phyloP scores from a whole-genome alignment of 2,329 filamentous ascomycete genomes.

The Aspergillus caelatus region DNA sequence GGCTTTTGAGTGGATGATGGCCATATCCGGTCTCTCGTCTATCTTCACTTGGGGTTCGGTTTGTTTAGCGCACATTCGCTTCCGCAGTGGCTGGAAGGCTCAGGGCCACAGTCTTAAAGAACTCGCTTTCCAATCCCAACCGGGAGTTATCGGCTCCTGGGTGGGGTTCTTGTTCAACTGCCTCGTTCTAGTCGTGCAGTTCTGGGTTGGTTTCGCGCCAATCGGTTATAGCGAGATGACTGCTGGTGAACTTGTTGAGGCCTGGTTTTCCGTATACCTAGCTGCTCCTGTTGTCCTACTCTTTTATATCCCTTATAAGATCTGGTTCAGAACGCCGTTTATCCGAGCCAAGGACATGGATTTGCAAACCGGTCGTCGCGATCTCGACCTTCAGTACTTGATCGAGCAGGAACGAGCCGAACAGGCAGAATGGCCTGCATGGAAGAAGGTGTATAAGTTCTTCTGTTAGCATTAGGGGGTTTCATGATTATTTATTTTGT shows the following conservation, averaged over 20 bases:
- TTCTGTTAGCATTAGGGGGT: slow-evolving; percentile 61
- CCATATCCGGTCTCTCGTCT: slow-evolving; percentile 71
- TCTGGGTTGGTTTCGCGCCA: slow-evolving; percentile 84
- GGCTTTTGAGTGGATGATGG: slow-evolving; percentile 79
- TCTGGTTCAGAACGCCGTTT: slow-evolving; percentile 70
- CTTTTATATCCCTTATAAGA: slow-evolving; percentile 74
- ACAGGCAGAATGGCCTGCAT: slow-evolving; percentile 68
- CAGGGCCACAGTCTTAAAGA: slow-evolving; percentile 73
- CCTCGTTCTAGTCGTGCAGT: slow-evolving; percentile 78
- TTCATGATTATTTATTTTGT: slow-evolving; percentile 8
- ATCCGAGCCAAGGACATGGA: slow-evolving; percentile 78
- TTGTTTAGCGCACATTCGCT: slow-evolving; percentile 89
- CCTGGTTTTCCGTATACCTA: slow-evolving; percentile 69
- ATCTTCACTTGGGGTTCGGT: slow-evolving; percentile 83
- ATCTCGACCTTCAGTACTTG: slow-evolving; percentile 78
- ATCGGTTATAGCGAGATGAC: slow-evolving; percentile 58
- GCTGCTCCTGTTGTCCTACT: slow-evolving; percentile 59
- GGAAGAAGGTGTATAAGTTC: slow-evolving; percentile 76
- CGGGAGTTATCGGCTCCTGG: slow-evolving; percentile 79
- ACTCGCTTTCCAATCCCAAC: slow-evolving; percentile 78
- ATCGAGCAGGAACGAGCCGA: slow-evolving; percentile 80
- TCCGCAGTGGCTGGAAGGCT: slow-evolving; percentile 75
- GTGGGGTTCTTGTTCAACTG: slow-evolving; percentile 75
- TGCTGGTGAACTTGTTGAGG: slow-evolving; percentile 54
- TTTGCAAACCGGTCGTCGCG: slow-evolving; percentile 78